These are phyloP conservation scores for Irpex rosettiformis DNA, from an alignment of 1,284 basidiomycete genomes.

Conservation along the genomic window DNA sequence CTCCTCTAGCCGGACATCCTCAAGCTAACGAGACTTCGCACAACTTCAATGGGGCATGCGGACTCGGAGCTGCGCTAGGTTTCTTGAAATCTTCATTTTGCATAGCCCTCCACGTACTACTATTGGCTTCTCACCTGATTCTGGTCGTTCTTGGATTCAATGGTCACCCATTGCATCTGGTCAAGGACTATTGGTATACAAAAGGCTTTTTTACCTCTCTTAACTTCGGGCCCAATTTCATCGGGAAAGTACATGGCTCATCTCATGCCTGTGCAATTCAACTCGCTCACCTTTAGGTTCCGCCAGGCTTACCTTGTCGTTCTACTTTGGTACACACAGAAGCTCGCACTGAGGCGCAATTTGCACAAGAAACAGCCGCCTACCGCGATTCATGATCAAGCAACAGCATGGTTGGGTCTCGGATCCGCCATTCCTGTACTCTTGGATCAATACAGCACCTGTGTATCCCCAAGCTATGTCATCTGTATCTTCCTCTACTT, in stretches of 20 bases:
- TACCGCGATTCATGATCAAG: slow-evolving; percentile 13
- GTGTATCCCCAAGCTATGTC: background rate
- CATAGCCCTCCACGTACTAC: background rate
- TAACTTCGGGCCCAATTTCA: background rate
- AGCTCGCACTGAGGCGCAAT: slow-evolving; percentile 9
- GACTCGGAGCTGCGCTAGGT: no score
- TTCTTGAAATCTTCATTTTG: background rate
- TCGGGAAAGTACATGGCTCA: background rate
- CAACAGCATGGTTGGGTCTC: slow-evolving; percentile 9
- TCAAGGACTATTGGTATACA: background rate
- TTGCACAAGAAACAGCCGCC: slow-evolving; percentile 10
- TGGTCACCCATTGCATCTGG: background rate
- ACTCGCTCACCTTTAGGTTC: background rate
- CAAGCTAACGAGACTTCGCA: background rate
- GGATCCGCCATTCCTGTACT: slow-evolving; percentile 1
- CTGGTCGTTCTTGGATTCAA: background rate
- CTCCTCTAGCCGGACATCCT: no score
- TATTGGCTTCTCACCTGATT: background rate
- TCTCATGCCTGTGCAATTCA: background rate
- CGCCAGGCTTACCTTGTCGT: slow-evolving; percentile 8
- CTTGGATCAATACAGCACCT: background rate
- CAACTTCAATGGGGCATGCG: background rate
- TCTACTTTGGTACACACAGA: slow-evolving; percentile 10
- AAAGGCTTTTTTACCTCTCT: background rate
- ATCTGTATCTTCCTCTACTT: slow-evolving; percentile 4